Conservation (phyloP, 106 monocot species). For the Dendrobium catenatum region DNA sequence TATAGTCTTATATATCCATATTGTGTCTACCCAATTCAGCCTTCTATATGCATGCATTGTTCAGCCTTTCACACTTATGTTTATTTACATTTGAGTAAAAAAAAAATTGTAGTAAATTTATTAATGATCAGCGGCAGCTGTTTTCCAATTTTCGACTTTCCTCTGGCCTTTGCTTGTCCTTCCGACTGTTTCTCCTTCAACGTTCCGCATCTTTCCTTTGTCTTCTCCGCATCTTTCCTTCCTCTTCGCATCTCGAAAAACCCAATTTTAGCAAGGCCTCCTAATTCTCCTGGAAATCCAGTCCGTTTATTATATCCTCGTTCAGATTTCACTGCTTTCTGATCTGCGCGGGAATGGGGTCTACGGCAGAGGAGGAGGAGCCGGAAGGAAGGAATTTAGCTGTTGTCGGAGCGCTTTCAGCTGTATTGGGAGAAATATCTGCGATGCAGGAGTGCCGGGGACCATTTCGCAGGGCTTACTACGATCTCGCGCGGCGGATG, state of each 20-base stretch:
- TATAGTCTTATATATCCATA: no score
- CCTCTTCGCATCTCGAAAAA: not conserved
- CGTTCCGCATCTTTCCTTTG: not conserved
- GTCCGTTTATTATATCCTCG: not conserved
- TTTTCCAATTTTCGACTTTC: not conserved
- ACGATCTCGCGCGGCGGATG: slow-evolving; percentile 56
- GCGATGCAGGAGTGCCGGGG: slow-evolving; percentile 64
- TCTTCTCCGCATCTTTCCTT: not conserved
- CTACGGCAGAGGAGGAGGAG: not conserved
- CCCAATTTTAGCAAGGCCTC: not conserved
- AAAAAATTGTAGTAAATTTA: no score
- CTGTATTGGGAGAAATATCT: slow-evolving; percentile 41
- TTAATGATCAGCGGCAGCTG: not conserved
- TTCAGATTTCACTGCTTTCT: not conserved
- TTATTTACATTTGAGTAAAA: no score
- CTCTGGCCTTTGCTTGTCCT: not conserved
- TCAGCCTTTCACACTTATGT: no score
- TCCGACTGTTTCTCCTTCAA: not conserved
- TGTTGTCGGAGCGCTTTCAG: slow-evolving; percentile 22
- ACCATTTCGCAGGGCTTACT: slow-evolving; percentile 46
- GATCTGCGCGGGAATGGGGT: not conserved
- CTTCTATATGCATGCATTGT: no score
- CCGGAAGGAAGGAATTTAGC: slow-evolving; percentile 5
- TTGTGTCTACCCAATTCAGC: no score
- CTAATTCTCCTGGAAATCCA: not conserved